A percentile compares a stretch with the other conserved stretches of the same genome.
Conservation (phyloP, 1,139 yeast genomes). For the Diutina rugosa region DNA sequence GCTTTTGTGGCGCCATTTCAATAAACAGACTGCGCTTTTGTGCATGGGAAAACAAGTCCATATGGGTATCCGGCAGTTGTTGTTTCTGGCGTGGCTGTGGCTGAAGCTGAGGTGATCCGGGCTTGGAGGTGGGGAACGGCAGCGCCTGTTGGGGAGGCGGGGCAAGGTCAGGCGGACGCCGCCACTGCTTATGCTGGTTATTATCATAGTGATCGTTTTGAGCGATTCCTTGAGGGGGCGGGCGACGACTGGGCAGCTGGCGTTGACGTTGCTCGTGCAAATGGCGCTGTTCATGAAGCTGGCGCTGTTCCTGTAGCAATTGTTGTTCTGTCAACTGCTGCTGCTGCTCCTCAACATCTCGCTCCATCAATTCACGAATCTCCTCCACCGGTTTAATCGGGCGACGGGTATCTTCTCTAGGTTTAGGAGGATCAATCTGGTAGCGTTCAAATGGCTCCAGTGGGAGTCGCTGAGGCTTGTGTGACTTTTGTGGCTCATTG, state of each 20-base stretch:
- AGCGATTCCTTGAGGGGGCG: not conserved
- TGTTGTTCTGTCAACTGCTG: not conserved
- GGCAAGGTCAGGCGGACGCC: not conserved
- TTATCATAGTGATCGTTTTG: not conserved
- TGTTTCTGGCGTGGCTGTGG: not conserved
- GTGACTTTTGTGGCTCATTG: not conserved
- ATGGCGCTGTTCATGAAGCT: not conserved
- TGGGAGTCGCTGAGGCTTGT: not conserved
- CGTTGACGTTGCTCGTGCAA: not conserved
- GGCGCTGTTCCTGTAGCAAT: not conserved
- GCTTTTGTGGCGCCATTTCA: not conserved
- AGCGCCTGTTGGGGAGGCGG: not conserved
- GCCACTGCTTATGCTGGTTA: not conserved
- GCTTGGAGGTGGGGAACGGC: not conserved
- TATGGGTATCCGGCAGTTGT: not conserved
- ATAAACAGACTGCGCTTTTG: constrained; percentile 1
- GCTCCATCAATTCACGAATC: not conserved
- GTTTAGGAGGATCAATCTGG: not conserved
- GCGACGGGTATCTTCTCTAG: not conserved
- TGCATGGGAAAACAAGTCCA: not conserved
- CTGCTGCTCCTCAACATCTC: not conserved
- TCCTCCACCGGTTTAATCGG: not conserved
- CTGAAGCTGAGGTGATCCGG: not conserved
- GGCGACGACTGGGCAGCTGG: not conserved
- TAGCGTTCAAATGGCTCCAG: not conserved